Evolutionary conservation across 2,329 filamentous ascomycete species (phyloP), one percentile per base, ranked within the genome.

Genomic region (Coniochaeta ligniaria): DNA sequence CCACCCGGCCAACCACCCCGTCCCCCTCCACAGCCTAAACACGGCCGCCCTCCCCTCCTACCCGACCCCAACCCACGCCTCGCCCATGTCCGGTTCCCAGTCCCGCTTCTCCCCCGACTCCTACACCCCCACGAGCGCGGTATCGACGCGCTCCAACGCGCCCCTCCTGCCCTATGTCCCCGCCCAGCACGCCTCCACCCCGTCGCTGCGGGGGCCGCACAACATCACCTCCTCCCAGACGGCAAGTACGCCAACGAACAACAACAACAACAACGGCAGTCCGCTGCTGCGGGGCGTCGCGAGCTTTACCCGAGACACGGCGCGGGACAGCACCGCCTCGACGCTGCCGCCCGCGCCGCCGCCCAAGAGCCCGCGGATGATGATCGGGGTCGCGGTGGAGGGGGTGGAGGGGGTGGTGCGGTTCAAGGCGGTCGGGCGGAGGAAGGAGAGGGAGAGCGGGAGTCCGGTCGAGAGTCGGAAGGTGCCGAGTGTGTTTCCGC

Each of bases 401-500:
- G 35, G 54, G 6, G 54, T 57, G 6, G 54, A 38, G 54, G 35
- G 54, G 3, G 28, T 35, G 33, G 54, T 57, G 2, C 22, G 31
- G 31, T 52, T 52, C 47, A 52, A 52, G 47, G 14, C 24, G n/a
- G 3, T 11, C 2, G 3, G 33, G 56, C 6, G 36, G 36, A 45
- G 22, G 35, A 28, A 2, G 60, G 63, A 60, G 22, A 66, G 60
- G 57, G 64, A 64, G 24, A 50, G 68, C 59, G 65, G 72, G 62
- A 66, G 70, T 62, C 76, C 75, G 0, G 70, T 73, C 0, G 74
- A 77, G 68, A 66, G 61, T 7, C 68, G 67, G 22, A 72, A 66
- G 60, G 72, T 79, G 20, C 72, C 73, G 66, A 73, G 70, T 9
- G 70, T 70, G 2, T 80, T 80, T 64, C 71, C 73, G 35, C 73